Base-by-base conservation (phyloP, 1,139 yeast genomes). In the Kurtzmaniella natalensis region DNA sequence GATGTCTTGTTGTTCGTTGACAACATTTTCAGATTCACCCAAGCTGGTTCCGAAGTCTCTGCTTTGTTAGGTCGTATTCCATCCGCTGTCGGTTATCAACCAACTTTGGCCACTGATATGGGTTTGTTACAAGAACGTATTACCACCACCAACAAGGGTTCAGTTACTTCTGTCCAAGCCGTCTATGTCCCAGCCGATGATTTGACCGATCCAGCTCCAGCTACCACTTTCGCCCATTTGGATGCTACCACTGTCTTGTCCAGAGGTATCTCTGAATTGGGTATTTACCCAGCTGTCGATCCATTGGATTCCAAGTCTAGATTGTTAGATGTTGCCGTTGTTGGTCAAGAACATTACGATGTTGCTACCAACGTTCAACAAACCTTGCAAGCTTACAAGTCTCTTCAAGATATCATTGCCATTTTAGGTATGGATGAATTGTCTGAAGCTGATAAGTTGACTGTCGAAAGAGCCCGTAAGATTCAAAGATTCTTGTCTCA, bases 41-140 rank as follows among this genome's bases (percentile, higher is more conserved):
- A 92, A 82, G 98, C 98, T 66, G 98, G 98, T 87, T 92, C 98
- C 51, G 98, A 92, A 78, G 98, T 92, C 69, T 89, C 97, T 68
- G 98, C 98, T 53, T 81, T 92, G 76, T 80, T 92, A 68, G 98
- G 98, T 77, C 96, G 98, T 86, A 92, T 92, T 70, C 98, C 98
- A 69, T 92, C 98, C 51, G 98, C 98, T 58, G 98, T 92, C 87
- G 98, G 98, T 87, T 92, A 92, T 75, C 98, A 92, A 78, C 98
- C 98, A 70, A 92, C 98, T 57, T 82, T 92, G 75, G 96, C 98
- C 77, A 92, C 98, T 60, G 98, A 92, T 88, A 92, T 92, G 97
- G 98, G 98, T 86, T 82, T 88, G 69, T 81, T 92, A 68, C 98
- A 92, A 81, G 98, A 92, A 79, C 94, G 98, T 81, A 92, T 92